Evolutionary conservation across 176 grass and related monocot genomes (phyloP), one percentile per base, ranked within the genome.

Genomic region (Aegilops bicornis): DNA sequence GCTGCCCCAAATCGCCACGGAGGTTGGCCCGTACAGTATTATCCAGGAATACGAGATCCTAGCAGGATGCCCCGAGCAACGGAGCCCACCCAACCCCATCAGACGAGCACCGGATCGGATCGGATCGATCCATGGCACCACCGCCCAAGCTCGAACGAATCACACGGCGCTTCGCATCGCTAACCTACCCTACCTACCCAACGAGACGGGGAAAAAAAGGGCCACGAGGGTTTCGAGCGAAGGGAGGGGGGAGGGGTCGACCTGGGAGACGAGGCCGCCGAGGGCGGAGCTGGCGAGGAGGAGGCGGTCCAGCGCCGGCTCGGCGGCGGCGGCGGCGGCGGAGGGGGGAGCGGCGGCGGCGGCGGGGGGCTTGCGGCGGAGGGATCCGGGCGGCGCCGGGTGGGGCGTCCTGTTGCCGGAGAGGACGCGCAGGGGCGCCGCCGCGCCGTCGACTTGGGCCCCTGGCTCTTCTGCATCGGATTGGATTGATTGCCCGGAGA

Each of bases 401-500:
- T 78, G 78, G 15, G 64, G 76, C 68, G 60, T 63, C 64, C 58
- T 61, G 81, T 95, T 93, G 27, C 60, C 15, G 81, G 93, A 87
- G 73, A 93, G 70, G 84, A 83, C 52, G 40, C 65, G 62, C 14
- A 95, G 91, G 16, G 93, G 86, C 58, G 89, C 73, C 88, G 88
- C 86, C 73, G 87, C 86, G 86, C 91, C 86, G 84, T 75, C 33
- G 89, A 86, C 31, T 87, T 91, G 82, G 43, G 11, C 29, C 76
- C 86, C 35, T 77, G 83, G 71, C 89, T 91, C 91, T 80, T 92
- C 77, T 84, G 86, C 93, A 84, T 95, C 73, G 1, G 73, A 76
- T 74, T 47, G n/a, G 39, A 23, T 24, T 43, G 72, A 8, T n/a
- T 58, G 33, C 1, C 10, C n/a, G 31, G 23, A 10, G 24, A 32